Evolutionary conservation across 805 yeast genomes (phyloP).

Genomic region (Candida morakotiae): DNA sequence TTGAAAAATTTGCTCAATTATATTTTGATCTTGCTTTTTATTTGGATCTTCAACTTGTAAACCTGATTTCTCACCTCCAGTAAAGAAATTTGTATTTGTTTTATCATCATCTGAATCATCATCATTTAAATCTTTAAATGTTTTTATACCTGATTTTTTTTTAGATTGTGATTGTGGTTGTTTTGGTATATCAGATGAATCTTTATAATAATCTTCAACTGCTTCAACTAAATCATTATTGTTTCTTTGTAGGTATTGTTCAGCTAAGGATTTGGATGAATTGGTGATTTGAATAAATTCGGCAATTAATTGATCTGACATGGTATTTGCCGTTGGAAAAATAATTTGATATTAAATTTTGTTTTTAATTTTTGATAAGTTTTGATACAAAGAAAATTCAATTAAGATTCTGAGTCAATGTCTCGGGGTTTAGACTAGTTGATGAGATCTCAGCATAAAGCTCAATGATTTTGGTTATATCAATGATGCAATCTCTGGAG

Average conservation of each 20-base stretch:
- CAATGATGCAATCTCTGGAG: no score
- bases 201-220: slow-evolving; percentile 38
- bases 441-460: no score
- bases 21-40: slow-evolving; percentile 32
- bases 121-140: slow-evolving; percentile 36
- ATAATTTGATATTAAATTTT: no score
- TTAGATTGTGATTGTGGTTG: no score
- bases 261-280: slow-evolving; percentile 31
- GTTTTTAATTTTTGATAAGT: no score
- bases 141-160: slow-evolving; percentile 19
- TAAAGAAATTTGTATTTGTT: slow-evolving; percentile 52
- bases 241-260: slow-evolving; percentile 36
- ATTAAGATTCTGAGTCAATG: no score
- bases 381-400: no score
- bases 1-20: slow-evolving; percentile 62
- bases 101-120: slow-evolving; percentile 48
- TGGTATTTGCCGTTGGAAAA: slow-evolving; percentile 7
- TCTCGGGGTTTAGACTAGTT: no score
- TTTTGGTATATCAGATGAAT: slow-evolving; percentile 1
- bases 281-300: slow-evolving; percentile 35
- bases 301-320: slow-evolving; percentile 24
- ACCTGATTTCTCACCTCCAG: slow-evolving; percentile 74
- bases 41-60: slow-evolving; percentile 76
- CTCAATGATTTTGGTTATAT: no score
- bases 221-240: slow-evolving; percentile 34